These are phyloP conservation scores for Sporothrix pallida DNA, from an alignment of 2,329 filamentous ascomycete genomes.

Conservation along the genomic window DNA sequence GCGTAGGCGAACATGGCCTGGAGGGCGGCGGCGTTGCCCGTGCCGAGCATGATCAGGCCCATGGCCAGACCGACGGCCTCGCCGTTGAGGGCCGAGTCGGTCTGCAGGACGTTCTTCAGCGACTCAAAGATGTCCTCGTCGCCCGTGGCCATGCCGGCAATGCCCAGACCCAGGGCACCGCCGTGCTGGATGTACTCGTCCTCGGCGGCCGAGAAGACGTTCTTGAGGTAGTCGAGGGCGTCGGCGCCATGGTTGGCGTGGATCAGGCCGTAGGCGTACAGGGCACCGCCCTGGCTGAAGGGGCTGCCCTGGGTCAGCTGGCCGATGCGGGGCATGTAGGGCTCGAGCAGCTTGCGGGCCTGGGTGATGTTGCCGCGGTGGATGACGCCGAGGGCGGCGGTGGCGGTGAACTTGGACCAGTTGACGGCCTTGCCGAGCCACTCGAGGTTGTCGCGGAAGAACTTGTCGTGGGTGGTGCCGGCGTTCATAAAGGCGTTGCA, in stretches of 20 bases:
- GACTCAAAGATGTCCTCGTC: constrained; percentile 90
- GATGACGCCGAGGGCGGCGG: constrained; percentile 93
- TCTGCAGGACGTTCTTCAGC: constrained; percentile 85
- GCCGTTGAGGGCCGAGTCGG: constrained; percentile 93
- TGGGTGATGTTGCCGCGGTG: constrained; percentile 94
- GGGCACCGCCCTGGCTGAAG: constrained; percentile 93
- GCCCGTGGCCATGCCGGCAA: constrained; percentile 96
- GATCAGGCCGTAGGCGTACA: constrained; percentile 94
- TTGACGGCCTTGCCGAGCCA: constrained; percentile 99
- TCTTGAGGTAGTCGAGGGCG: constrained; percentile 79
- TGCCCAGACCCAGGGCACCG: constrained; percentile 90
- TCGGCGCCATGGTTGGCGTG: constrained; percentile 97
- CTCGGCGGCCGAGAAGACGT: constrained; percentile 74
- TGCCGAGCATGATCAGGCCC: constrained; percentile 97
- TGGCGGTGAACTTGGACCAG: constrained; percentile 99
- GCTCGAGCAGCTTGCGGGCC: constrained; percentile 89
- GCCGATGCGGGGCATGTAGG: constrained; percentile 83
- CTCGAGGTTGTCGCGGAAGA: constrained; percentile 96
- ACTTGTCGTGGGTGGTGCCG: constrained; percentile 96
- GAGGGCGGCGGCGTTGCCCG: constrained; percentile 90
- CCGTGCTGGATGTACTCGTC: constrained; percentile 97
- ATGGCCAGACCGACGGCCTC: constrained; percentile 95
- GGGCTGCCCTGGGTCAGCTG: constrained; percentile 80
- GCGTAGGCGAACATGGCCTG: constrained; percentile 98
- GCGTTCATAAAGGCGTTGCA: constrained; percentile 99